Base-by-base conservation (phyloP, 2,329 filamentous ascomycete species). In the Nannizziopsis arthrosporioides region DNA sequence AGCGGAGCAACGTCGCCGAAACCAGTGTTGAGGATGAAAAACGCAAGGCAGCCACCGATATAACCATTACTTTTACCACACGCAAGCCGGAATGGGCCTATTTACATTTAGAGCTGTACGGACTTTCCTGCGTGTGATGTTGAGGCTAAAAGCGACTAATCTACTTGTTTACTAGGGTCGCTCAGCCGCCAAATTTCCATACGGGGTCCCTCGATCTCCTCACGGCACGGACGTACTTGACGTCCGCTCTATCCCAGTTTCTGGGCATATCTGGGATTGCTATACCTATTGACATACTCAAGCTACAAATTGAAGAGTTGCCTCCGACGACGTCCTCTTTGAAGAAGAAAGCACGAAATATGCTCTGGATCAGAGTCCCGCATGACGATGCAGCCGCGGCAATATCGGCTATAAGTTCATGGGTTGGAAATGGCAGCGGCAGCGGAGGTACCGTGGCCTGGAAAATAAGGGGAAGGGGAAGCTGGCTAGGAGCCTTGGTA, bases 241-340 rank as follows among this genome's bases (percentile, higher is more conserved):
- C 63, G 42, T 61, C 69, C 37, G 70, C 71, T 1, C 61, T 74
- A 1, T 64, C 65, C 15, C 69, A 72, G 56, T 72, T 69, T 55
- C 66, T 73, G 39, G 71, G 71, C 1, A 50, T 72, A 6, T 63
- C 64, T 3, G 71, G 71, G 12, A 68, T 69, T 2, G 61, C 69
- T 11, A 72, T 73, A 35, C 57, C 68, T 2, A 61, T 73, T 43
- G 71, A 74, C 49, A 69, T 73, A 31, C 56, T 73, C 11, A 69
- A 70, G 40, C 55, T 69, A 14, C 58, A 61, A 34, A 50, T 27
- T 10, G 41, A 44, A 30, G 40, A 44, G 17, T 31, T 47, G 45
- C 31, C 40, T 43, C 8, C 36, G 42, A 8, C 32, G 37, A 12
- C 38, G 41, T 10, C 45, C 51, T 44, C 17, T 2, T 39, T 3